These are phyloP conservation scores for Yamadazyma dushanensis DNA, from an alignment of 1,139 yeast species.

Conservation along the genomic window DNA sequence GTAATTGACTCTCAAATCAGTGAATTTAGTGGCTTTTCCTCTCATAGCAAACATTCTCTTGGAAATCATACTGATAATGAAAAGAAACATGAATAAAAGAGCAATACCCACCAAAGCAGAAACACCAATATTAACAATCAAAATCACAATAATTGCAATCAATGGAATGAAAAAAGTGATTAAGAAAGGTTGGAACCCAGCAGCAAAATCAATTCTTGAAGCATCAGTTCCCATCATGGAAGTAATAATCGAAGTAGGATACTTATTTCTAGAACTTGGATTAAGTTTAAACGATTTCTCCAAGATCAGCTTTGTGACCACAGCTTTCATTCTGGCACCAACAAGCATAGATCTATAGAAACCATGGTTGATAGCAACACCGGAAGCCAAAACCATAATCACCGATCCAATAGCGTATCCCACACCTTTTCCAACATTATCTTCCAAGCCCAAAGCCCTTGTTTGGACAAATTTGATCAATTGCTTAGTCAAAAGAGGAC, in stretches of 20 bases:
- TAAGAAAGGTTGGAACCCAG: conserved; percentile 33
- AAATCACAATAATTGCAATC: conserved; percentile 31
- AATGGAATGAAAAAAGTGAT: conserved; percentile 30
- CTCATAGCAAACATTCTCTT: conserved; percentile 25
- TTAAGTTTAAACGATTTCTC: conserved; percentile 66
- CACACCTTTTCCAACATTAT: conserved; percentile 30
- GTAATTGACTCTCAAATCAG: conserved; percentile 34
- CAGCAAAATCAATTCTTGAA: conserved; percentile 35
- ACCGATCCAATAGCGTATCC: conserved; percentile 38
- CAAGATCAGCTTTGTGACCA: conserved; percentile 64
- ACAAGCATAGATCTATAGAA: conserved; percentile 29
- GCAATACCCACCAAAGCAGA: conserved; percentile 36
- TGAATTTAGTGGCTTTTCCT: conserved; percentile 26
- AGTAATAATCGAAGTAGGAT: conserved; percentile 67
- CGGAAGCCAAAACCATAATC: conserved; percentile 29
- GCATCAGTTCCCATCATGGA: conserved; percentile 44
- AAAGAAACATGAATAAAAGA: conserved; percentile 26
- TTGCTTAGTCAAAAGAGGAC: conserved; percentile 31
- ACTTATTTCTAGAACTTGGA: conserved; percentile 58
- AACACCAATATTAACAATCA: conserved; percentile 34
- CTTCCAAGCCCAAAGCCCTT: conserved; percentile 24
- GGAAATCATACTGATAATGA: conserved; percentile 22
- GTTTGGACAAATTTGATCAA: conserved; percentile 29
- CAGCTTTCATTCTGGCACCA: conserved; percentile 69
- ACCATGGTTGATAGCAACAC: conserved; percentile 21